A percentile compares a stretch with the other conserved stretches of the same genome.
Conservation (phyloP, 345 rosid genomes). For the Eutrema yunnanense region DNA sequence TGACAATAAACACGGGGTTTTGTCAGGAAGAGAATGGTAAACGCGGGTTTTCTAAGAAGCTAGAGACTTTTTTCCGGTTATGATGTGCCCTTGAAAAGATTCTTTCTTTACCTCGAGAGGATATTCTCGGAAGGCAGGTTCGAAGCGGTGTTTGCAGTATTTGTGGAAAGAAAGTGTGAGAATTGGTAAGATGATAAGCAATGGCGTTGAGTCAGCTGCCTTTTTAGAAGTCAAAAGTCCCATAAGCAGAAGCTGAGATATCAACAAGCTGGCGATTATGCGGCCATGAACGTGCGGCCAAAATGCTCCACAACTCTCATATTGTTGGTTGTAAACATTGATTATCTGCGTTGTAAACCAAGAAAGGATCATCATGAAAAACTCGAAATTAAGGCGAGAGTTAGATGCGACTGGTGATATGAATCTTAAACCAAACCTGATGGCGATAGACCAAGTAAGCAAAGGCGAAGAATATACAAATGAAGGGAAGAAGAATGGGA, state of each 20-base stretch:
- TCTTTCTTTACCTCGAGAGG: conserved; percentile 68
- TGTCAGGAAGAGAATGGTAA: too few species aligned
- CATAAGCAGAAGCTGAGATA: conserved; percentile 79
- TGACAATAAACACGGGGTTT: not conserved
- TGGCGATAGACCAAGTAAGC: conserved; percentile 96
- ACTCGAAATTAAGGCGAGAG: not conserved
- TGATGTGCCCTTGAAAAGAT: not conserved
- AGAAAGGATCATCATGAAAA: conserved; percentile 3
- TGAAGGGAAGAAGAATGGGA: conserved; percentile 94
- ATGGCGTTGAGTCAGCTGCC: conserved; percentile 89
- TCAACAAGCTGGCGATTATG: conserved; percentile 74
- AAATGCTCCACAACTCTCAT: conserved; percentile 95
- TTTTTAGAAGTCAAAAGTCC: conserved; percentile 85
- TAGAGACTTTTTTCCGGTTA: not conserved
- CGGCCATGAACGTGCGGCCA: conserved; percentile 97
- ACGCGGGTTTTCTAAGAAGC: not conserved
- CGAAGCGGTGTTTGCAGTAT: conserved; percentile 89
- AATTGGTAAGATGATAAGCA: conserved; percentile 69
- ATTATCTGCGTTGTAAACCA: conserved; percentile 52
- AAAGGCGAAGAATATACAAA: conserved; percentile 78
- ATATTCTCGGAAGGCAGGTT: conserved; percentile 83
- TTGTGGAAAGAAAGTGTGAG: conserved; percentile 80
- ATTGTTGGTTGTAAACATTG: conserved; percentile 85
- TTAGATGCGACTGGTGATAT: not conserved
- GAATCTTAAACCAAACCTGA: conserved; percentile 50